Evolutionary conservation across 192 early-diverging fungal genomes (phyloP).

Genomic region (Backusella tuberculispora): DNA sequence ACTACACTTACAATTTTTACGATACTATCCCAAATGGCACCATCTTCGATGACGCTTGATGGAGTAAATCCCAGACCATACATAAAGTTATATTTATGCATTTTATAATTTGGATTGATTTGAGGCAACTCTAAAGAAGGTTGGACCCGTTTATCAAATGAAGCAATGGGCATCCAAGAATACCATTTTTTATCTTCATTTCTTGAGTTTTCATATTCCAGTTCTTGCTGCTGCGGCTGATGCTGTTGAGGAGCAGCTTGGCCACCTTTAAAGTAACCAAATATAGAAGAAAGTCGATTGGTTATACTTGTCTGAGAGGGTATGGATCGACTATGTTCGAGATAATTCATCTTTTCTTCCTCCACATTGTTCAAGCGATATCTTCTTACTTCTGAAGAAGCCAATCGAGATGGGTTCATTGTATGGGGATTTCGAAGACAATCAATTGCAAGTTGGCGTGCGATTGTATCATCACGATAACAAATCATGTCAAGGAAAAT

Average conservation of each 20-base stretch:
- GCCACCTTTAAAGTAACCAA: slow-evolving; percentile 2
- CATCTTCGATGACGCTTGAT: slow-evolving; percentile 17
- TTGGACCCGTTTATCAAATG: slow-evolving; percentile 21
- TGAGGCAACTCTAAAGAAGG: slow-evolving; percentile 38
- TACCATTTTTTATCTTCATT: slow-evolving; percentile 12
- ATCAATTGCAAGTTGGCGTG: slow-evolving; percentile 57
- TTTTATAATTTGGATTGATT: slow-evolving; percentile 31
- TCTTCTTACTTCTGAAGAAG: slow-evolving; percentile 13
- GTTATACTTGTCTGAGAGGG: neutral
- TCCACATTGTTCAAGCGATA: neutral
- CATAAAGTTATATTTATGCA: slow-evolving; percentile 35
- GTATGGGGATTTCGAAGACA: slow-evolving; percentile 50
- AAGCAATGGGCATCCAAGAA: slow-evolving; percentile 26
- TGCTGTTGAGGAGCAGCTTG: neutral
- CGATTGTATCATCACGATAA: slow-evolving; percentile 63
- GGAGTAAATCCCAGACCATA: slow-evolving; percentile 31
- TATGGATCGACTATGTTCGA: neutral
- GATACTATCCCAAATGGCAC: slow-evolving; percentile 47
- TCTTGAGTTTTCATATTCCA: slow-evolving; percentile 2
- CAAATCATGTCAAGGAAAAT: slow-evolving; percentile 56
- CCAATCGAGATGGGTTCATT: slow-evolving; percentile 11
- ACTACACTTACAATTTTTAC: slow-evolving; percentile 41
- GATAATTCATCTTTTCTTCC: neutral
- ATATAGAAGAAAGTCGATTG: neutral
- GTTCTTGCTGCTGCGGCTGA: neutral